Base-by-base conservation (phyloP, 1,284 basidiomycete genomes). In the Moesziomyces sp. region DNA sequence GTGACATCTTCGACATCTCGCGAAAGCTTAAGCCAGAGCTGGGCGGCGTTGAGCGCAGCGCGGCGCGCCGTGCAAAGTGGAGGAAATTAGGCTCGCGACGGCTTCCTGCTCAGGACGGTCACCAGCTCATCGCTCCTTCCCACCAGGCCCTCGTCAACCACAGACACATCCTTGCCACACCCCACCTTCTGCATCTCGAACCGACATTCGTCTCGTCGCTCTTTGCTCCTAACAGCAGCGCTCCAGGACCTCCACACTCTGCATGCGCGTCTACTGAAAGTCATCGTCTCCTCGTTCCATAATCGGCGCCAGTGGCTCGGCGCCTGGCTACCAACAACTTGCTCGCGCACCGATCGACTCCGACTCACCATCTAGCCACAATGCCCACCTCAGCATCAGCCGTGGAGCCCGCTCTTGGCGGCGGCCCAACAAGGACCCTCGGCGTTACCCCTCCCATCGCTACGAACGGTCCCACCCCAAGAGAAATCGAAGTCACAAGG, bases 371-470 rank as follows among this genome's bases (percentile, higher is more conserved):
- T 16, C 38, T 23, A 8, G n/a, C 62, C 35, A 47, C 18, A 68
- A 73, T 73, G 70, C 64, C 70, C 2, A 64, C 70, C 11, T 67
- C 70, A 45, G 70, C 64, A 44, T 73, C 70, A 46, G 64, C 70
- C 34, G 64, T 73, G 16, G 70, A 73, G 45, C 70, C 70, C 44
- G 72, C 72, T 13, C 59, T 74, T 5, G 72, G 72, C 45, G 72
- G 72, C n/a, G 72, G 72, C 1, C 72, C 63, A 35, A 70, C 72
- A 0, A 66, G 63, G 24, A 60, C 46, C 21, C 63, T 83, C 40
- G 88, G 88, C 34, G 87, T 88, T 30, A 98, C 96, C 16, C 92
- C 93, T 49, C 95, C 96, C 50, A 97, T 99, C 80, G 92, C 93
- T 58, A 68, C 82, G 23, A 78, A 74, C 44, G 79, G 77, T 28